Conservation (phyloP, 2,329 filamentous ascomycete genomes). For the Trichoderma endophyticum region DNA sequence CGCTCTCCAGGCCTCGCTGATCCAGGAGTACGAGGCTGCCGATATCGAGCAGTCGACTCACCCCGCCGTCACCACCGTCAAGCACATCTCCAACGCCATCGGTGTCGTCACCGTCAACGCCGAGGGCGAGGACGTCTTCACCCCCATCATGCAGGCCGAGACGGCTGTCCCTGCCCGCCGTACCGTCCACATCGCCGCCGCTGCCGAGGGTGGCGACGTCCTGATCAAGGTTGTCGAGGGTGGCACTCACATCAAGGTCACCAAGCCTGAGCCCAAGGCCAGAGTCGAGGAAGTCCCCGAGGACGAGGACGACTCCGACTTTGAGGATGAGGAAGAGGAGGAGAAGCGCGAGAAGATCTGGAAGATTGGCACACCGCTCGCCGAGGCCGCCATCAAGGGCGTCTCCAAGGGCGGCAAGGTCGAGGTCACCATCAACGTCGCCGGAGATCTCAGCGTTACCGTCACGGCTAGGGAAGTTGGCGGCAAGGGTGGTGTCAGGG, state of each 20-base stretch:
- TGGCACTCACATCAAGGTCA: constrained; percentile 86
- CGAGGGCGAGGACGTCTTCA: constrained; percentile 67
- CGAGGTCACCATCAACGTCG: constrained; percentile 89
- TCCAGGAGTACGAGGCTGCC: constrained; percentile 88
- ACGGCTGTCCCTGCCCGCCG: constrained; percentile 88
- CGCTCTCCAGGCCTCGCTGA: constrained; percentile 89
- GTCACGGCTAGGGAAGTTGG: constrained; percentile 83
- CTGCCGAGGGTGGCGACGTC: constrained; percentile 81
- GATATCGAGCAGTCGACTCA: constrained; percentile 97
- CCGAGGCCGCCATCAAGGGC: constrained; percentile 78
- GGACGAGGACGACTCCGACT: constrained; percentile 61
- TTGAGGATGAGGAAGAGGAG: constrained; percentile 73
- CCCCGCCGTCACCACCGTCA: constrained; percentile 88
- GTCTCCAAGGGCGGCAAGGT: constrained; percentile 88
- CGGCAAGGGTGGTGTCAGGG: constrained; percentile 78
- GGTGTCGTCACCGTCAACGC: constrained; percentile 69
- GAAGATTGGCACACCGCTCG: constrained; percentile 80
- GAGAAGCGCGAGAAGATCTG: constrained; percentile 87
- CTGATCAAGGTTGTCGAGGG: constrained; percentile 87
- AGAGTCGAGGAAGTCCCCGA: constrained; percentile 64
- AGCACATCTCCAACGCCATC: constrained; percentile 84
- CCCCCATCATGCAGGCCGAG: constrained; percentile 76
- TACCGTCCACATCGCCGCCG: constrained; percentile 72
- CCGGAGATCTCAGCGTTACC: constrained; percentile 73
- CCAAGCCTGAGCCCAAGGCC: constrained; percentile 76